Base-by-base conservation (phyloP, 371 early-diverging fungal species). In the Zancudomyces culisetae region DNA sequence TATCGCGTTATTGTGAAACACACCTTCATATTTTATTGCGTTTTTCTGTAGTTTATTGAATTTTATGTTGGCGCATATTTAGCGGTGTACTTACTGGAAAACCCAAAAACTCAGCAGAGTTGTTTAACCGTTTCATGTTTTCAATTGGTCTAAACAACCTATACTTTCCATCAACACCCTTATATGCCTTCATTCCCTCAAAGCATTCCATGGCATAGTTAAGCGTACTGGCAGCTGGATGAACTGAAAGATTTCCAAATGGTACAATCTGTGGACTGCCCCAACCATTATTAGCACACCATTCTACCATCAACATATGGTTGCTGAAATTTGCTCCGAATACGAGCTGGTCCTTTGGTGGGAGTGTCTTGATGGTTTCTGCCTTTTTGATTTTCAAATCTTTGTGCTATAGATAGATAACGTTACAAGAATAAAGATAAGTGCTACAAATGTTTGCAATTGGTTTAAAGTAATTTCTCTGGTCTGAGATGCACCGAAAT, bases 281-380 rank as follows among this genome's bases (percentile, higher is more conserved):
- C 90, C 89, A 87, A 2, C 93, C 96, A 23, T 75, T 68, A 6
- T 69, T 63, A n/a, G 66, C 72, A 43, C 76, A 66, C 86, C 87
- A 91, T 58, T 87, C 78, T 48, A 77, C 73, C 46, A 68, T 70
- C 42, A 93, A 63, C 96, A 96, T 96, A 72, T 96, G 92, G 71
- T 96, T 93, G 13, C 91, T 75, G 52, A 96, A 96, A 23, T 77
- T 73, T 48, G 76, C 70, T 35, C 96, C 96, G 66, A 96, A 96
- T 35, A 82, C 71, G 43, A 96, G 71, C 27, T 87, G 68, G 56
- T 87, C 76, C 63, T 81, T 76, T 35, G 86, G 79, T 48, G 75
- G 64, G 57, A 83, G 63, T 21, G 75, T 60, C 64, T 83, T 84
- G 30, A 73, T 65, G 40, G 49, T 55, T 8, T 55, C 23, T 41